Evolutionary conservation across 2,329 filamentous ascomycete genomes (phyloP), one percentile per base, ranked within the genome.

Genomic region (Aspergillus calidoustus): DNA sequence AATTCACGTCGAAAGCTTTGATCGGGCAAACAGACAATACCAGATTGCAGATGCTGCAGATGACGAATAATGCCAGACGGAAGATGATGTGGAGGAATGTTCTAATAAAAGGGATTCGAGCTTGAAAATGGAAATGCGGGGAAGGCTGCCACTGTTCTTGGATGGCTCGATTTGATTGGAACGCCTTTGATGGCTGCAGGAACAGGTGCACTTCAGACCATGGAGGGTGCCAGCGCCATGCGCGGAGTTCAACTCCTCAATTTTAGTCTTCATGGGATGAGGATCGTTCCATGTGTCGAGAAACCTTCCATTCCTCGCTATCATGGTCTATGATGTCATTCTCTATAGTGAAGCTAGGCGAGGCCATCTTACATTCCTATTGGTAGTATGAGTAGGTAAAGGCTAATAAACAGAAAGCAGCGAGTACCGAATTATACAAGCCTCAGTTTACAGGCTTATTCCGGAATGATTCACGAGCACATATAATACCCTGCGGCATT

Each of bases 101-200:
- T 41, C 1, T 13, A 11, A 57, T 9, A 17, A 6, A 30, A 57
- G 15, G 34, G 19, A 55, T 19, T 31, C 22, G 30, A 57, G 13
- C 43, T 23, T 17, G 51, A 52, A 31, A 43, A 41, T 47, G 23
- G 55, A 57, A 60, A 62, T 60, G 61, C 61, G 61, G 61, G 58
- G 61, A 56, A 63, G 60, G 61, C 61, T 57, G 46, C 30, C 34
- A 53, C 19, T 31, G 17, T 38, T 34, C 19, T 38, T 34, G 17
- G n/a, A 7, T 55, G 53, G 43, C 30, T 34, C 30, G 17, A 28
- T 34, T 15, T 41, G 34, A 15, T 41, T 41, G 13, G 9, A 41
- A 41, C 34, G 34, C 34, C 34, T 15, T 15, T 15, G 6, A 41
- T 41, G 34, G 34, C 34, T 41, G 34, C 11, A 28, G 6, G 25